Evolutionary conservation across 2,329 filamentous ascomycete species (phyloP).

Genomic region (Aureobasidium sp.): DNA sequence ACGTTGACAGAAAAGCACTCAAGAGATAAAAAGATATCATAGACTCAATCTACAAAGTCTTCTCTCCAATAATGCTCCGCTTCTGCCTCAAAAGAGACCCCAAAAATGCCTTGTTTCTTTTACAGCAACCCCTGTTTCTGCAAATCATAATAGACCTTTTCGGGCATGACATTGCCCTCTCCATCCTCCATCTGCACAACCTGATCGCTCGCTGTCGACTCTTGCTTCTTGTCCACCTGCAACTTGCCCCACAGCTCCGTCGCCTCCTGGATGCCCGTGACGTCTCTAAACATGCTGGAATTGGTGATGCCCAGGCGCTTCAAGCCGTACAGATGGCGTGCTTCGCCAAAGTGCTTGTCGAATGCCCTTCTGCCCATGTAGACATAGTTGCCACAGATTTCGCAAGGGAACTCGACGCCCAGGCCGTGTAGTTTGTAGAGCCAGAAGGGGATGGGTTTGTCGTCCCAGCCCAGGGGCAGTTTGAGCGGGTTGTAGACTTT

Average conservation of each 20-base stretch:
- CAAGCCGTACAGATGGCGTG: conserved; percentile 84
- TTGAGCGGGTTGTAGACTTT: conserved; percentile 97
- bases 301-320: conserved; percentile 93
- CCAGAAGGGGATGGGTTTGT: conserved; percentile 98
- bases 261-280: conserved; percentile 86
- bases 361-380: conserved; percentile 96
- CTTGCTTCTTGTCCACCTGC: conserved; percentile 73
- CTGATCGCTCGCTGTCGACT: conserved; percentile 67
- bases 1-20: neutral
- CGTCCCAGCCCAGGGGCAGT: conserved; percentile 92
- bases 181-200: conserved; percentile 98
- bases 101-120: conserved; percentile 11
- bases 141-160: conserved; percentile 94
- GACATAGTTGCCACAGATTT: conserved; percentile 97
- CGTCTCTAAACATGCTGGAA: conserved; percentile 85
- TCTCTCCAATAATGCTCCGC: neutral
- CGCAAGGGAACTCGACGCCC: conserved; percentile 89
- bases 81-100: neutral
- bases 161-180: conserved; percentile 97
- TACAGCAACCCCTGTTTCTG: conserved; percentile 83
- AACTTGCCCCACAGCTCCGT: conserved; percentile 89
- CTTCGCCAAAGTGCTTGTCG: conserved; percentile 97
- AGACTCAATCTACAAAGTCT: neutral
- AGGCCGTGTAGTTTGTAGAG: conserved; percentile 94
- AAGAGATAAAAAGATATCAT: neutral